phyloP scores from a whole-genome alignment of 164 flowering plant genomes.

The Pachysandra terminalis region DNA sequence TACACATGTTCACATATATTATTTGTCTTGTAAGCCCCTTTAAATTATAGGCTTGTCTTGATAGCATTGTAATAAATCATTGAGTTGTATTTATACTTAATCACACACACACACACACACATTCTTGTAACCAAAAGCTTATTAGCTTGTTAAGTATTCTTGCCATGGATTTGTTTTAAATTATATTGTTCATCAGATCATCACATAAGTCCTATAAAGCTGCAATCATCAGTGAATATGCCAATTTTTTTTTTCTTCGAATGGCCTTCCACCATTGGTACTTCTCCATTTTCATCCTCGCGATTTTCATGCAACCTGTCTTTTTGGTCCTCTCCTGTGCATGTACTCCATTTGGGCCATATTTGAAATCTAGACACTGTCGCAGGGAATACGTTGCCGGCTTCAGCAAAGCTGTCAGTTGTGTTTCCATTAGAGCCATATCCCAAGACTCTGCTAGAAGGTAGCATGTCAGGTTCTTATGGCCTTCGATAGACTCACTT shows the following conservation, averaged over 20 bases:
- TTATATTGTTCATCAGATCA: not conserved
- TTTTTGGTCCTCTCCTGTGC: too few relatives aligned
- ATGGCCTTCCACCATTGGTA: not conserved
- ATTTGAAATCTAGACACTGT: not conserved
- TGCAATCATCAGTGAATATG: not conserved
- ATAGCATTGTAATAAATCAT: not conserved
- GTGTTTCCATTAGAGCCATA: not conserved
- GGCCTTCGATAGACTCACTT: too few relatives aligned
- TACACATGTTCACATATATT: conserved; percentile 22
- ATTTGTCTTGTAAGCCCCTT: too few relatives aligned
- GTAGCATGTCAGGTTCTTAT: too few relatives aligned
- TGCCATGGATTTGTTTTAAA: not conserved
- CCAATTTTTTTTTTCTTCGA: not conserved
- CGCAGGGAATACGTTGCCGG: not conserved
- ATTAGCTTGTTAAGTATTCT: not conserved
- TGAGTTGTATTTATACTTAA: conserved; percentile 26
- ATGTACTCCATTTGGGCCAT: not conserved
- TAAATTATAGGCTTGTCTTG: not conserved
- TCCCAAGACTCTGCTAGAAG: too few relatives aligned
- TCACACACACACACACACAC: too few relatives aligned
- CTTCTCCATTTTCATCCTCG: not conserved
- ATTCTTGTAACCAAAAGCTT: too few relatives aligned
- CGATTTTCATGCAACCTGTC: not conserved
- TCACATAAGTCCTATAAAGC: not conserved
- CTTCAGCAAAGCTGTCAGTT: not conserved